phyloP scores from a whole-genome alignment of 495 filamentous ascomycete genomes.

The Pyrenopolyporus hunteri region DNA sequence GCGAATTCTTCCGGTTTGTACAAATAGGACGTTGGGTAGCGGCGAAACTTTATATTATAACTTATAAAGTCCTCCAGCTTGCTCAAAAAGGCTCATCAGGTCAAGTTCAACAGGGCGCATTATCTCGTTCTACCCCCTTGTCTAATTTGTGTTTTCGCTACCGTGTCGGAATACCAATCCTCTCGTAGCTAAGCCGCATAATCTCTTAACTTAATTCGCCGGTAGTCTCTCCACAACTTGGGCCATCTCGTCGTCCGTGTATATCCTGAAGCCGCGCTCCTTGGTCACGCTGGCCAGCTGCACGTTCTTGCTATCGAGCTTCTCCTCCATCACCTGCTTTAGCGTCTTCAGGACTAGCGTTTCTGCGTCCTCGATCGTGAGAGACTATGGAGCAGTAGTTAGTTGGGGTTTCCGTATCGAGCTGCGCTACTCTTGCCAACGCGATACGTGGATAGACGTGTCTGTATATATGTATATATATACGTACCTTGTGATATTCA shows the following conservation, averaged over 20 bases:
- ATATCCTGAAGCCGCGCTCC: conserved; percentile 96
- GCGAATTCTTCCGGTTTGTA: conserved; percentile 13
- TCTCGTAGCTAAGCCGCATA: too few species aligned
- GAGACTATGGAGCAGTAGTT: conserved; percentile 59
- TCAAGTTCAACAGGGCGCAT: conserved; percentile 4
- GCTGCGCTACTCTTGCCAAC: background rate
- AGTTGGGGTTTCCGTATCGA: background rate
- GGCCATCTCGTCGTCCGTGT: conserved; percentile 96
- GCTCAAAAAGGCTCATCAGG: background rate
- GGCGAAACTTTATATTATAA: background rate
- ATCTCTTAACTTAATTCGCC: conserved; percentile 50
- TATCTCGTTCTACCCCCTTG: conserved; percentile 4
- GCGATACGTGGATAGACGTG: background rate
- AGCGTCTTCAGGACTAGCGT: conserved; percentile 94
- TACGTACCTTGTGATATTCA: conserved; percentile 85
- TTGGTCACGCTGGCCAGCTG: conserved; percentile 97
- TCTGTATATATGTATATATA: background rate
- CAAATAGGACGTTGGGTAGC: conserved; percentile 17
- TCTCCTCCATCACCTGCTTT: conserved; percentile 99
- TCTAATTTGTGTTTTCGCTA: conserved; percentile 12
- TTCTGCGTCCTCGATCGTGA: conserved; percentile 92
- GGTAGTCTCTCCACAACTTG: conserved; percentile 78
- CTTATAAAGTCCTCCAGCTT: conserved; percentile 1
- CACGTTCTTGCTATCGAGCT: conserved; percentile 97
- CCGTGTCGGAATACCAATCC: background rate